Evolutionary conservation across 352 stramenopile genomes (phyloP).

Genomic region (Phytophthora pluvialis): DNA sequence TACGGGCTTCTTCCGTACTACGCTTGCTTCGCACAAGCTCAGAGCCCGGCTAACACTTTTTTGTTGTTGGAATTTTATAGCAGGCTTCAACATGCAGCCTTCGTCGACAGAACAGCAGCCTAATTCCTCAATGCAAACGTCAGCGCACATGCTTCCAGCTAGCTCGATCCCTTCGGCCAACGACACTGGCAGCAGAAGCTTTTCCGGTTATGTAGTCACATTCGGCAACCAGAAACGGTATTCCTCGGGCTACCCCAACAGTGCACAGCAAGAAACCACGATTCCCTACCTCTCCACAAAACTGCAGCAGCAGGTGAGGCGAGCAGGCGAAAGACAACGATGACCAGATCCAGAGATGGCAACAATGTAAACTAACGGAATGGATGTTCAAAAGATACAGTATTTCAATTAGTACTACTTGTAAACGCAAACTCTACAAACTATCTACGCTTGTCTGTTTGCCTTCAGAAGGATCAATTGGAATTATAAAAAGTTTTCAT

Average conservation of each 20-base stretch:
- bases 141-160: constrained; percentile 13
- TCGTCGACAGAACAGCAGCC: constrained; percentile 39
- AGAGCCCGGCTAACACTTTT: not conserved
- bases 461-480: constrained; percentile 91
- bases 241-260: constrained; percentile 22
- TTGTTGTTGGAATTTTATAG: not conserved
- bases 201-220: constrained; percentile 58
- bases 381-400: constrained; percentile 4
- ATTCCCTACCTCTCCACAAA: constrained; percentile 48
- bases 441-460: constrained; percentile 28
- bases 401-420: not conserved
- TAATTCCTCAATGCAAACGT: constrained; percentile 5
- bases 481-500: constrained; percentile 84
- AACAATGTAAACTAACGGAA: constrained; percentile 14
- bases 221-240: constrained; percentile 61
- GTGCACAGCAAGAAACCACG: constrained; percentile 35
- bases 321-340: constrained; percentile 12
- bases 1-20: not conserved
- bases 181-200: constrained; percentile 9
- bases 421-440: not conserved
- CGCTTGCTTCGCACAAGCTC: not conserved
- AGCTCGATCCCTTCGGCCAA: constrained; percentile 12
- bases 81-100: constrained; percentile 48
- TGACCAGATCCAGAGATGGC: constrained; percentile 2
- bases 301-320: constrained; percentile 34